Conservation (phyloP, 1,284 basidiomycete genomes). For the Schizophyllum amplum region DNA sequence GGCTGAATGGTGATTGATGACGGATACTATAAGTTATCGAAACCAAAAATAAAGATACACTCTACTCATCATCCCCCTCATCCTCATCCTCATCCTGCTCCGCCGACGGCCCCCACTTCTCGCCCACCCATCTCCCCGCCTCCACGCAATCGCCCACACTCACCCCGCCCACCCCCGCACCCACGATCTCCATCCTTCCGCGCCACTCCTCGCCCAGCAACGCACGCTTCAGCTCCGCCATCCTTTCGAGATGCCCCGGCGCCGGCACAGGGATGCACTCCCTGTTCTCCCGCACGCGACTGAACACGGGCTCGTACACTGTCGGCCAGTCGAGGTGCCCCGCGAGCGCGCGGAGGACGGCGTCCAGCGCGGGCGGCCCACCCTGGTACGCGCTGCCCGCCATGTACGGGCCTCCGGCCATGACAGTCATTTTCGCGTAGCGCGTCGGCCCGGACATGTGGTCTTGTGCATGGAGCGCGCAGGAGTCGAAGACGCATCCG, state of each 20-base stretch:
- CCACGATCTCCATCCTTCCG: constrained; percentile 65
- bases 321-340: constrained; percentile 51
- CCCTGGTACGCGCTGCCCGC: constrained; percentile 14
- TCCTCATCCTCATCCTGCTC: background rate
- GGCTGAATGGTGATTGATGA: no score
- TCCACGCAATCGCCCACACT: constrained; percentile 88
- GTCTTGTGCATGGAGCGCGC: constrained; percentile 66
- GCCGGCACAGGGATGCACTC: constrained; percentile 81
- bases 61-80: background rate
- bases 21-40: background rate
- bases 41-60: background rate
- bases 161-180: constrained; percentile 84
- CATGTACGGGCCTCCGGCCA: no score
- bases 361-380: constrained; percentile 23
- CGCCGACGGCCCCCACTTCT: constrained; percentile 19
- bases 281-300: constrained; percentile 47
- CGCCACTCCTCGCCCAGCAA: constrained; percentile 41
- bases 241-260: constrained; percentile 67
- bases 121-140: constrained; percentile 53
- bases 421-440: constrained; percentile 77
- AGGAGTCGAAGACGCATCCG: constrained; percentile 82
- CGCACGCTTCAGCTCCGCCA: constrained; percentile 49
- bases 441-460: constrained; percentile 19
- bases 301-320: constrained; percentile 39
- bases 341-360: constrained; percentile 23